These are phyloP conservation scores for Sistotremastrum niveocremeum DNA, from an alignment of 768 basidiomycete species.

Conservation along the genomic window DNA sequence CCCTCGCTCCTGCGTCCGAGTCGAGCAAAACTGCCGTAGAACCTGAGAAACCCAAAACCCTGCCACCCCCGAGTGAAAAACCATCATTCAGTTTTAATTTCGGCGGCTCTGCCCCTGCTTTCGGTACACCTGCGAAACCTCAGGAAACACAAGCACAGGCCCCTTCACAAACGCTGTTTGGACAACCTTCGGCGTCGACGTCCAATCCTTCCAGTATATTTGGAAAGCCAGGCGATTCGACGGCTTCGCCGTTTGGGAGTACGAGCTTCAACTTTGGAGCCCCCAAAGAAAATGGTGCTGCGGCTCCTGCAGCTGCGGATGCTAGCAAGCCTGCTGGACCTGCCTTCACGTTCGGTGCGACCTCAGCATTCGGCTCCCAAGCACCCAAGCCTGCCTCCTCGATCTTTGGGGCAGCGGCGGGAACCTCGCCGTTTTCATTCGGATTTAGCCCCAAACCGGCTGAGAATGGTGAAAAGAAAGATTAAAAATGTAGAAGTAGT, in stretches of 20 bases:
- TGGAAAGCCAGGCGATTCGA: slow-evolving; percentile 9
- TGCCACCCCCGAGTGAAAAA: not conserved
- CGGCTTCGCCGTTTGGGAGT: slow-evolving; percentile 13
- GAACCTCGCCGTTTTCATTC: no score
- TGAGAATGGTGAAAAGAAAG: no score
- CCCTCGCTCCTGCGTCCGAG: not conserved
- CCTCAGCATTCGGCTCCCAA: no score
- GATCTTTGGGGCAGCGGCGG: no score
- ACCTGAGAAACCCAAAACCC: not conserved
- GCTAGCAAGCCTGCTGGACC: slow-evolving; percentile 6
- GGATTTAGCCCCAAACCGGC: no score
- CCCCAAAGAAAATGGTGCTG: no score
- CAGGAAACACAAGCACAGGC: not conserved
- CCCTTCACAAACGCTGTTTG: slow-evolving; percentile 10
- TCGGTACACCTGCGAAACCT: not conserved
- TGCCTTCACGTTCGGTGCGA: slow-evolving; percentile 2
- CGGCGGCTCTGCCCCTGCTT: not conserved
- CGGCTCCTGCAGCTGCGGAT: slow-evolving; percentile 7
- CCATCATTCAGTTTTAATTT: slow-evolving; percentile 2
- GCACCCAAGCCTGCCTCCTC: no score
- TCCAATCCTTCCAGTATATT: slow-evolving; percentile 11
- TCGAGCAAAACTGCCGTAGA: slow-evolving; percentile 7
- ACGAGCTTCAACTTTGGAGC: slow-evolving; percentile 28
- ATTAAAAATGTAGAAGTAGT: no score
- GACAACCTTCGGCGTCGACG: slow-evolving; percentile 4